Conservation (phyloP, 2,329 filamentous ascomycete species). For the Diaporthe vaccinii region DNA sequence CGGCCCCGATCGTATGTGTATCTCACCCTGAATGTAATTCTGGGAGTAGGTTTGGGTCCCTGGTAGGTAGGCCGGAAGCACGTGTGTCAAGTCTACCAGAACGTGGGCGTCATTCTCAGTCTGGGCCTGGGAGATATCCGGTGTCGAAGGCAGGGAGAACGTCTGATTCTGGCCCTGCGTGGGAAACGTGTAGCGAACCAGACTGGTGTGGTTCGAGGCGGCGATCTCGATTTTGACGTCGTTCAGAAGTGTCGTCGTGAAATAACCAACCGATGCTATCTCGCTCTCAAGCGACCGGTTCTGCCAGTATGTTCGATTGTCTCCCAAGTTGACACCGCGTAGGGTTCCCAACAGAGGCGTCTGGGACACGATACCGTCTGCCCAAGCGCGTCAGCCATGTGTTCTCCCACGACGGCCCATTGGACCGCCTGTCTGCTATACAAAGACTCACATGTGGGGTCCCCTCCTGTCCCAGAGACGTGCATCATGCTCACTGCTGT, state of each 20-base stretch:
- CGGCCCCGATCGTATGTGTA: conserved; percentile 23
- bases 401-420: neutral
- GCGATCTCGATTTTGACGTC: conserved; percentile 34
- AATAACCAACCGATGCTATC: conserved; percentile 31
- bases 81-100: conserved; percentile 34
- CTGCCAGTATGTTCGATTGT: conserved; percentile 35
- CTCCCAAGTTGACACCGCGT: conserved; percentile 7
- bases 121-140: conserved; percentile 1
- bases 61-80: conserved; percentile 28
- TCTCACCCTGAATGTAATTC: conserved; percentile 31
- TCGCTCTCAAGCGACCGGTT: conserved; percentile 35
- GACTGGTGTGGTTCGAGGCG: conserved; percentile 29
- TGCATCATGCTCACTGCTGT: conserved; percentile 37
- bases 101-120: conserved; percentile 28
- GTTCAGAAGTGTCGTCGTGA: conserved; percentile 33
- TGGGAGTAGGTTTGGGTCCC: conserved; percentile 31
- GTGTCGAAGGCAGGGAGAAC: conserved; percentile 2
- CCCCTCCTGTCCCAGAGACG: conserved; percentile 31
- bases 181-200: conserved; percentile 35
- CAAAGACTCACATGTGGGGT: conserved; percentile 30
- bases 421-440: too few species aligned
- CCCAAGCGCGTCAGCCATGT: neutral
- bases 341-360: conserved; percentile 30
- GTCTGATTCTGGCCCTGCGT: conserved; percentile 1
- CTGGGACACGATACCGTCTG: conserved; percentile 32